These are phyloP conservation scores for Arthrobotrys sinensis DNA, from an alignment of 2,329 filamentous ascomycete genomes.

Conservation along the genomic window DNA sequence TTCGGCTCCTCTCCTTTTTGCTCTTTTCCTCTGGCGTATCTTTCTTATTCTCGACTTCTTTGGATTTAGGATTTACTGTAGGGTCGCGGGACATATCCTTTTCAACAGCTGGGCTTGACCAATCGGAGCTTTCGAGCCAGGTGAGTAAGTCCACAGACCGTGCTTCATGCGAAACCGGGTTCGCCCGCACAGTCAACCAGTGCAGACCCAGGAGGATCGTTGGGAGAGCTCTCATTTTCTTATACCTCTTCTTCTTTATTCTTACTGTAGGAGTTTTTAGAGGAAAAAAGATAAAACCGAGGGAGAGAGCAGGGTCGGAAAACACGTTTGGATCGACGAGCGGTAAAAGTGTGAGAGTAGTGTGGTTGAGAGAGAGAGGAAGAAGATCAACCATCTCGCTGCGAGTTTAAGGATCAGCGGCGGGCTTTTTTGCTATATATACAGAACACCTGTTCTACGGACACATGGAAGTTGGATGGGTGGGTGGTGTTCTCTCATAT, in stretches of 20 bases:
- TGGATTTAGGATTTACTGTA: not conserved
- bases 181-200: conserved; percentile 35
- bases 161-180: conserved; percentile 52
- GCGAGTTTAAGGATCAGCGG: conserved; percentile 27
- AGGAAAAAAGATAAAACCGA: not conserved
- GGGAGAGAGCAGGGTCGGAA: conserved; percentile 3
- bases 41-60: not conserved
- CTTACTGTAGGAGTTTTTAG: not conserved
- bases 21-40: conserved; percentile 14
- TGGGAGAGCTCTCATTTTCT: conserved; percentile 44
- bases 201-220: conserved; percentile 47
- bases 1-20: conserved; percentile 29
- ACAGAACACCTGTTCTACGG: conserved; percentile 24
- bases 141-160: conserved; percentile 50
- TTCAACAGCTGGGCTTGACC: conserved; percentile 41
- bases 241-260: not conserved
- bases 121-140: conserved; percentile 58
- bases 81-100: not conserved
- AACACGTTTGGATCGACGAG: conserved; percentile 53
- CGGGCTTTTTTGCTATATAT: conserved; percentile 54
- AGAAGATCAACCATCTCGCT: conserved; percentile 46
- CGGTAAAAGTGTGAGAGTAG: conserved; percentile 22
- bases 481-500: conserved; percentile 56
- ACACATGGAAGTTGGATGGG: conserved; percentile 23
- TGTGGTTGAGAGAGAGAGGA: conserved; percentile 31